These are phyloP conservation scores for Stipa capillata DNA, from an alignment of 176 grass and related monocot species.

Conservation along the genomic window DNA sequence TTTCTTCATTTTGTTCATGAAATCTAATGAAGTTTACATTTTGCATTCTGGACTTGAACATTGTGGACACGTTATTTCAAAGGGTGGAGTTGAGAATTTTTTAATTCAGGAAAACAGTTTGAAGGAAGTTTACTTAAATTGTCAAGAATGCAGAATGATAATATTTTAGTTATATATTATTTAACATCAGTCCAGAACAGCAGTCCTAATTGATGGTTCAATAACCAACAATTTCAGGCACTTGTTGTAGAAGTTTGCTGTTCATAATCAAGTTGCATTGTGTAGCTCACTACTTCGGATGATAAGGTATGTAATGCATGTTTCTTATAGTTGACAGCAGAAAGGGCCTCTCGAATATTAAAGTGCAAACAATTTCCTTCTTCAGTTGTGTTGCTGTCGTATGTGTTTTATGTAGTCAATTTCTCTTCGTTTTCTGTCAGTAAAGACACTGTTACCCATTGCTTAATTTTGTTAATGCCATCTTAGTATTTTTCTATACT, in stretches of 20 bases:
- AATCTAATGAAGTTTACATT: no score
- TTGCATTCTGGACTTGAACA: no score
- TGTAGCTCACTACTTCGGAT: not conserved
- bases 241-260: not conserved
- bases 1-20: no score
- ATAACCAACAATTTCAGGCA: not conserved
- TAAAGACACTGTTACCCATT: not conserved
- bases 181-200: not conserved
- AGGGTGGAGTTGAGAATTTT: not conserved
- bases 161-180: not conserved
- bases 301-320: not conserved
- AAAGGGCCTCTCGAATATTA: not conserved
- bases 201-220: not conserved
- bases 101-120: not conserved
- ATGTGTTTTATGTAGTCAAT: not conserved
- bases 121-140: not conserved
- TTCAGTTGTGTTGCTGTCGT: not conserved
- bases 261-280: not conserved
- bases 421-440: not conserved
- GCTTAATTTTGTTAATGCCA: not conserved
- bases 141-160: not conserved
- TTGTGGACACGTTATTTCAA: no score
- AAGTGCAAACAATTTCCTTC: not conserved
- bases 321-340: not conserved
- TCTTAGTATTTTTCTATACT: no score